Percentiles rank a stretch among this genome's conserved stretches.
phyloP scores from a whole-genome alignment of 805 yeast genomes.

The Pichia cabralensis region DNA sequence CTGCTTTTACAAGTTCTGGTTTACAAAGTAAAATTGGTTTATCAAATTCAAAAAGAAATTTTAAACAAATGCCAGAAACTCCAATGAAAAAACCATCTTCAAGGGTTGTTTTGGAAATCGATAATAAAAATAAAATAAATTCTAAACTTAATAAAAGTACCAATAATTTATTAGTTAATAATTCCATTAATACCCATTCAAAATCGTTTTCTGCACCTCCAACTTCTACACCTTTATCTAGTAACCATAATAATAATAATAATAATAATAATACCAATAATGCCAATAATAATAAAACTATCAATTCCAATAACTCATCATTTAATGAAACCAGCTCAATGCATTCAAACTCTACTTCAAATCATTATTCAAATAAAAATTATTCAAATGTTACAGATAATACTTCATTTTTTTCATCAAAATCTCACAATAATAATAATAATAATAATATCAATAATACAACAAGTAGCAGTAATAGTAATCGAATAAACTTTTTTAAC shows the following conservation, averaged over 20 bases:
- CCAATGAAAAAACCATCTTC: slow-evolving; percentile 45
- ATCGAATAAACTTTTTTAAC: neutral
- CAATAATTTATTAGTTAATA: neutral
- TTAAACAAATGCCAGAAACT: slow-evolving; percentile 46
- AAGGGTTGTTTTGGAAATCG: slow-evolving; percentile 14
- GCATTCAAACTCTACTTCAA: too few relatives aligned
- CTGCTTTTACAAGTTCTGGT: slow-evolving; percentile 74
- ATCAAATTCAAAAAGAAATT: slow-evolving; percentile 29
- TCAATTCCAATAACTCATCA: slow-evolving; percentile 4
- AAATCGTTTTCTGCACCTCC: too few relatives aligned
- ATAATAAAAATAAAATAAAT: slow-evolving; percentile 2
- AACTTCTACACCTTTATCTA: too few relatives aligned
- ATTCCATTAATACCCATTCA: neutral
- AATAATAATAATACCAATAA: too few relatives aligned
- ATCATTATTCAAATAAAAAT: too few relatives aligned
- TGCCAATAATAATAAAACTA: neutral
- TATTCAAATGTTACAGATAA: slow-evolving; percentile 1
- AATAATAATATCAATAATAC: slow-evolving; percentile 3
- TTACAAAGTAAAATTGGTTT: slow-evolving; percentile 45
- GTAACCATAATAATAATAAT: neutral
- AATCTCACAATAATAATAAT: slow-evolving; percentile 4
- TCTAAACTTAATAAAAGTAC: neutral
- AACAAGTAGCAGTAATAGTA: too few relatives aligned
- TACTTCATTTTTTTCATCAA: slow-evolving; percentile 4
- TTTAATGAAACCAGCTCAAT: slow-evolving; percentile 4